phyloP scores from a whole-genome alignment of 202 grass and related monocot species.

The Carex arenaria region DNA sequence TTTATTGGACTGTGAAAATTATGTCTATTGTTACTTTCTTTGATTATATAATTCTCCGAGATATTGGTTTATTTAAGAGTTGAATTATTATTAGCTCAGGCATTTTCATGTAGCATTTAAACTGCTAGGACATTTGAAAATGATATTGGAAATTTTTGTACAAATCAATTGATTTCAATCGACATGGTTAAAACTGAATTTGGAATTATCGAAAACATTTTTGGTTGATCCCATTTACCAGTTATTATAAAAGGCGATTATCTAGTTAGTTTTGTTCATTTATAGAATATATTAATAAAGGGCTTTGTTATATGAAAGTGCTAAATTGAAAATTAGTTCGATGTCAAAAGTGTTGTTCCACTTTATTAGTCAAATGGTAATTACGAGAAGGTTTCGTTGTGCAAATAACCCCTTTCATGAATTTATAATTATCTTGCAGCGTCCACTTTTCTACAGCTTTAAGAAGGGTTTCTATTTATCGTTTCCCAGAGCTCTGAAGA shows the following conservation, averaged over 20 bases:
- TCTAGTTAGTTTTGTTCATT: too few relatives aligned
- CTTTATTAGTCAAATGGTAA: too few relatives aligned
- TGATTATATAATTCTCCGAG: background rate
- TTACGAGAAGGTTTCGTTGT: background rate
- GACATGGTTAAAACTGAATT: background rate
- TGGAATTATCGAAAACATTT: too few relatives aligned
- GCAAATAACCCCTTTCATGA: background rate
- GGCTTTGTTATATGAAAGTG: too few relatives aligned
- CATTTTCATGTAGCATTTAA: background rate
- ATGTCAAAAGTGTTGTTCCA: too few relatives aligned
- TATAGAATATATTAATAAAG: too few relatives aligned
- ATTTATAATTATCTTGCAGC: constrained; percentile 35
- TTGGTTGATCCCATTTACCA: too few relatives aligned
- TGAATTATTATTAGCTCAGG: background rate
- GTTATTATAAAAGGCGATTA: too few relatives aligned
- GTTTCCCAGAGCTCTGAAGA: constrained; percentile 57
- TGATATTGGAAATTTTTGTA: background rate
- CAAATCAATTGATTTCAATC: background rate
- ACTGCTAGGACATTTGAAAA: background rate
- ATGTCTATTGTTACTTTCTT: background rate
- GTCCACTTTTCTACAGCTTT: constrained; percentile 89
- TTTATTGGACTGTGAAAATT: background rate
- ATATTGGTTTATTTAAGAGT: background rate
- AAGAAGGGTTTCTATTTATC: constrained; percentile 74
- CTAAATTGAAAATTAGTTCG: too few relatives aligned